Evolutionary conservation across 1,284 basidiomycete species (phyloP), one percentile per base, ranked within the genome.

Genomic region (Ustilago lituana): DNA sequence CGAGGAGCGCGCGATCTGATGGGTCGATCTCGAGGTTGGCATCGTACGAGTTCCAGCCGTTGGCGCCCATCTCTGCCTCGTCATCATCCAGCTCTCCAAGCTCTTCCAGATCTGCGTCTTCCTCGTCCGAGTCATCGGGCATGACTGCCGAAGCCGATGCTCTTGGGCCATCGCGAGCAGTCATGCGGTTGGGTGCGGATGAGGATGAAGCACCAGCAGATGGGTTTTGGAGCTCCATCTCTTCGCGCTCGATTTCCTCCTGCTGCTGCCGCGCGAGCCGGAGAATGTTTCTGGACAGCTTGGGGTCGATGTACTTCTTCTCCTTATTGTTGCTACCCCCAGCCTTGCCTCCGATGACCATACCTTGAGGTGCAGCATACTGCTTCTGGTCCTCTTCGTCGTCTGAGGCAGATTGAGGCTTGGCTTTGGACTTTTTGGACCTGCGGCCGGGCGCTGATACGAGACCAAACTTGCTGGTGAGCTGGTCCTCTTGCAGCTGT

Each of bases 251-350:
- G 29, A 84, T 73, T 82, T 98, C 96, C 79, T 93, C 89, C 83
- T 98, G 94, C 83, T 98, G 96, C 74, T 92, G 90, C 76, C 89
- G 87, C 11, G 95, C 95, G 54, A 98, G 88, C 78, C 94, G 89
- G 74, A 98, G 90, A 59, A 98, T 98, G 77, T 90, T 91, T 65
- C 87, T 86, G 1, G 93, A 96, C 17, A 90, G 90, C 83, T 92
- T 92, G 6, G 78, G 78, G 39, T 82, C 80, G 51, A 82, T 75
- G 61, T 69, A 79, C 48, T 70, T 73, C 24, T 72, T 70, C 37
- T 62, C 57, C 29, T 55, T n/a, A n/a, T n/a, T 59, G 51, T 63
- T 60, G 26, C 39, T 38, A 19, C 64, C 62, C 15, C 72, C 70
- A 2, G 76, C 54, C 39, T 69, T 77, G 23, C 66, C 65, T 17